Base-by-base conservation (phyloP, 2,329 filamentous ascomycete species). In the Fusarium pseudonygamai region DNA sequence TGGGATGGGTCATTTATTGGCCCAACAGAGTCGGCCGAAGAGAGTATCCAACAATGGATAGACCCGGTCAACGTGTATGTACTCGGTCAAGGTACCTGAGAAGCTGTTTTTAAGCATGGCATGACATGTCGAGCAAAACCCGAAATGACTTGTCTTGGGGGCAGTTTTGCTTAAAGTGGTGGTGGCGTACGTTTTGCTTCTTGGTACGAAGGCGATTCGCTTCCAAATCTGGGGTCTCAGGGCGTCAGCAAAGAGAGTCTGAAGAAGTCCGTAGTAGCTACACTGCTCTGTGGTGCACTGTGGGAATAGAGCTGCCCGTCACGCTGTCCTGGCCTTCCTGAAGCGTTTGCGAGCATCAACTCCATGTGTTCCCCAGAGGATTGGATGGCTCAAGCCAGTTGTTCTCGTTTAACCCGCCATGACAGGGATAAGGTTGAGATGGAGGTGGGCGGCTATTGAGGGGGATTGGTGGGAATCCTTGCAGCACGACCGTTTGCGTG, bases 381-480 rank as follows among this genome's bases (percentile, higher is more conserved):
- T 62, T 67, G 46, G 47, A 18, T 52, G 67, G 60, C 65, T 66
- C 43, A 59, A 59, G 58, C 71, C 72, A 72, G 63, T 74, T 74
- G 67, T 65, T 65, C 67, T 71, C 68, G 67, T 69, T 55, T 64
- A 67, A 45, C 40, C 59, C 58, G 42, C 64, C 60, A 67, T 34
- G 58, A 50, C 59, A 68, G 59, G 72, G 72, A 64, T 68, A 66
- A 60, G 36, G 56, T 28, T 45, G 14, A 60, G 67, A 60, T 71
- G 61, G 66, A 72, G 72, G 72, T 60, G 72, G 72, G 72, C 50
- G 45, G 65, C 16, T 50, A 30, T 42, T 10, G 28, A n/a, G 45
- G 55, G 30, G 32, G 69, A 75, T 74, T 74, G 72, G 72, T 74
- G 72, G 67, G 72, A 75, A 56, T 39, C 55, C 42, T 60, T 53